Evolutionary conservation across 371 early-diverging fungal species (phyloP), one percentile per base, ranked within the genome.

Genomic region (Choanephora cucurbitarum): DNA sequence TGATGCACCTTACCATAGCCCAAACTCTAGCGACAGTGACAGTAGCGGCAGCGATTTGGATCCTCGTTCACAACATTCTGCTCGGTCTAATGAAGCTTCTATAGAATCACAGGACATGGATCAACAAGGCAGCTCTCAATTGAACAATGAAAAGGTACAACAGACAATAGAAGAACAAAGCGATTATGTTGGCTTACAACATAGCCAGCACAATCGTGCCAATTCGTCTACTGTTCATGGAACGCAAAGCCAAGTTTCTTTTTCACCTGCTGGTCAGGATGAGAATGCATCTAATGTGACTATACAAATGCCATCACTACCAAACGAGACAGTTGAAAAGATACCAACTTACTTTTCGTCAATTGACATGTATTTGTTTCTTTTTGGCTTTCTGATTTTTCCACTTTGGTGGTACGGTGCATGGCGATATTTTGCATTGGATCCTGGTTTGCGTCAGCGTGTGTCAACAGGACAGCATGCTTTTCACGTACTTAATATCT

Each of bases 381-480:
- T 66, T 13, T 66, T 66, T 54, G 66, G 66, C 17, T 66, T 66
- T 47, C 17, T 66, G 32, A 19, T 66, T 37, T 61, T 66, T 32
- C 66, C 66, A 34, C 34, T 61, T 19, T 66, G 66, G 66, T 66
- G 66, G 66, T 21, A 41, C 43, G 62, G 66, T 5, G 52, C 60
- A 11, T 58, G 53, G 48, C 40, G 46, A 23, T 58, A 47, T 40
- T 40, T 58, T 39, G 37, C 37, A 13, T 37, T 9, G 2, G 11
- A 37, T 37, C 11, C 37, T 37, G 10, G 2, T 13, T 2, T 7
- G 11, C 4, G 37, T 7, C 9, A 13, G 7, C 11, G 19, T 19
- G n/a, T 43, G 4, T 23, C 28, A 17, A 50, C 55, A n/a, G 23
- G 24, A 28, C 45, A 50, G n/a, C n/a, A 42, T 17, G 18, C 9